Conservation (phyloP, 441 rosid species). For the Jatropha multifida region DNA sequence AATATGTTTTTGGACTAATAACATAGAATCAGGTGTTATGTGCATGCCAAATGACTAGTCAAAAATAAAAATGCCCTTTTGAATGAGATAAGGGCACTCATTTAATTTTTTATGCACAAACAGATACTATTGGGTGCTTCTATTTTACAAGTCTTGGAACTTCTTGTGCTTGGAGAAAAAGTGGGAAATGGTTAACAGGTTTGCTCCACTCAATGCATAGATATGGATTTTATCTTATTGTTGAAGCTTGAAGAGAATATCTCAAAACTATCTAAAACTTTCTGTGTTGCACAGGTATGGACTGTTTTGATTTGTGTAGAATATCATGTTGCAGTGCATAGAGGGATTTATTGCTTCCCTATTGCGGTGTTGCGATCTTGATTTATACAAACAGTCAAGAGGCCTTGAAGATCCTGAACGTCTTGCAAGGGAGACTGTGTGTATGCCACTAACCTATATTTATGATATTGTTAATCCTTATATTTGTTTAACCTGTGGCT, state of each 20-base stretch:
- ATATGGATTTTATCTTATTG: neutral
- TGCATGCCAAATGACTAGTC: no score
- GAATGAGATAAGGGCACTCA: neutral
- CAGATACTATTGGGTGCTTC: slow-evolving; percentile 18
- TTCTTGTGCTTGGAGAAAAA: slow-evolving; percentile 19
- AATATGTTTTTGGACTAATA: no score
- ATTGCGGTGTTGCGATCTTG: slow-evolving; percentile 75
- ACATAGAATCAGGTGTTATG: no score
- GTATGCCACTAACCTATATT: slow-evolving; percentile 44
- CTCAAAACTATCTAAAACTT: neutral
- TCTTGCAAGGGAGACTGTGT: slow-evolving; percentile 96
- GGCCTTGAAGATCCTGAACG: slow-evolving; percentile 91
- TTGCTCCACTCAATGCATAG: slow-evolving; percentile 2
- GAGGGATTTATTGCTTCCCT: slow-evolving; percentile 67
- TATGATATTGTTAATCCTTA: neutral
- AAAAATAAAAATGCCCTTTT: no score
- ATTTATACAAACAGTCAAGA: slow-evolving; percentile 63
- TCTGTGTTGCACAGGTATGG: slow-evolving; percentile 59
- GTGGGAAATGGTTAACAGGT: slow-evolving; percentile 60
- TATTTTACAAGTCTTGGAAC: slow-evolving; percentile 11
- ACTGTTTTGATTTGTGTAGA: slow-evolving; percentile 57
- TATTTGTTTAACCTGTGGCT: neutral
- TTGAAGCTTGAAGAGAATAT: neutral
- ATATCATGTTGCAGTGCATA: slow-evolving; percentile 90
- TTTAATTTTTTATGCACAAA: neutral